Conservation (phyloP, 202 grass and related monocot genomes). For the Eragrostis tef region DNA sequence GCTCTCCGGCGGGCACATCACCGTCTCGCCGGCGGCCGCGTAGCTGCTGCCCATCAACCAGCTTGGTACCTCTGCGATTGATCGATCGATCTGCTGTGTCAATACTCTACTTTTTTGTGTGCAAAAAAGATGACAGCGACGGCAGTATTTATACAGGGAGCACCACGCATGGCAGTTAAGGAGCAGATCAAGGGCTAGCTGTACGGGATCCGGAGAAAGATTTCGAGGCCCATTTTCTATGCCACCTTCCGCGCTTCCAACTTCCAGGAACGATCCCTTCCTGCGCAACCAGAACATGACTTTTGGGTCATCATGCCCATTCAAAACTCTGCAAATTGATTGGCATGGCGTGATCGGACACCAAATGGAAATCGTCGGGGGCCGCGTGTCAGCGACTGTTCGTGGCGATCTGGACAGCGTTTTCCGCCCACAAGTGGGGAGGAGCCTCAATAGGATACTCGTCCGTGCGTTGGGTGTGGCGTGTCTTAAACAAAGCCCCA, state of each 20-base stretch:
- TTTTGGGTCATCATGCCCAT: neutral
- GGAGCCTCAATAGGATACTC: neutral
- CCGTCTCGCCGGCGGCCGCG: slow-evolving; percentile 24
- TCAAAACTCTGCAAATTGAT: neutral
- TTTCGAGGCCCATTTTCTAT: slow-evolving; percentile 50
- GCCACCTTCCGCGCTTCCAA: neutral
- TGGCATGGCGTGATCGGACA: neutral
- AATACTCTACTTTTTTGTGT: neutral
- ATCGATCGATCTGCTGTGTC: neutral
- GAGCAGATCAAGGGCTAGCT: neutral
- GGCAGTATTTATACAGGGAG: slow-evolving; percentile 5
- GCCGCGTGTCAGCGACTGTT: neutral
- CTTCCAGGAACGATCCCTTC: slow-evolving; percentile 49
- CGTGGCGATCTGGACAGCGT: neutral
- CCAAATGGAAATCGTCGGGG: neutral
- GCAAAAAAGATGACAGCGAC: neutral
- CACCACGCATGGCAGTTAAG: neutral
- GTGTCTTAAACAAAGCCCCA: slow-evolving; percentile 33
- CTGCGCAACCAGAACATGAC: slow-evolving; percentile 4
- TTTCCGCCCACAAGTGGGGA: neutral
- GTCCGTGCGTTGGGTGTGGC: slow-evolving; percentile 20
- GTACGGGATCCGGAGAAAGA: slow-evolving; percentile 49
- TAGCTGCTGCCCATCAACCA: slow-evolving; percentile 48
- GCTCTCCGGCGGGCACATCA: slow-evolving; percentile 51
- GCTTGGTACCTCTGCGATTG: too few species aligned